These are phyloP conservation scores for Sarocladium brachiariae DNA, from an alignment of 2,329 filamentous ascomycete genomes.

Conservation along the genomic window DNA sequence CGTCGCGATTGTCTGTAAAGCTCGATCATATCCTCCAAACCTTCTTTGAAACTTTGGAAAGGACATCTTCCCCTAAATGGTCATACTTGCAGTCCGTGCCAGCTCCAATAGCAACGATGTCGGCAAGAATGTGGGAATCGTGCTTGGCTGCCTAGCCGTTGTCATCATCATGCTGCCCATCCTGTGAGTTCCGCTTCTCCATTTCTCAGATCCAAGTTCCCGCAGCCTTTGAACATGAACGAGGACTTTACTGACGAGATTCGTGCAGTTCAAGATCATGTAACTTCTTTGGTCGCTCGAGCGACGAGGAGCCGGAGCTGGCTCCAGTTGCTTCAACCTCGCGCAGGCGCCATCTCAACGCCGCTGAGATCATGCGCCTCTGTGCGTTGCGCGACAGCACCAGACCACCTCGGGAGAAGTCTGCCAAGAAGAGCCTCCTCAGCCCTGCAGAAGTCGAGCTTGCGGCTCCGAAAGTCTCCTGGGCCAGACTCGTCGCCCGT, in stretches of 20 bases:
- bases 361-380: conserved; percentile 7
- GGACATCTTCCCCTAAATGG: not conserved
- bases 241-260: too few species aligned
- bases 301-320: not conserved
- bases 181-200: not conserved
- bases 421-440: not conserved
- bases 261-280: not conserved
- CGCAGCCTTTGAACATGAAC: too few species aligned
- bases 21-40: too few species aligned
- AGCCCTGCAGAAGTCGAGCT: not conserved
- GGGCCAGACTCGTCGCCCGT: not conserved
- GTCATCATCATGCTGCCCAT: not conserved
- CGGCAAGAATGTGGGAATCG: conserved; percentile 7
- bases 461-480: not conserved
- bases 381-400: conserved; percentile 5
- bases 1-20: too few species aligned
- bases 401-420: not conserved
- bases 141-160: conserved; percentile 2
- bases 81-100: conserved; percentile 1
- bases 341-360: conserved; percentile 3
- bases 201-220: too few species aligned
- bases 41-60: too few species aligned
- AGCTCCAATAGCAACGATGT: conserved; percentile 1
- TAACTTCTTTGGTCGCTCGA: not conserved
- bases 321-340: not conserved